Percentiles rank a stretch among this genome's conserved stretches.
phyloP scores from a whole-genome alignment of 768 basidiomycete species.

The Hygrocybe coccinea region DNA sequence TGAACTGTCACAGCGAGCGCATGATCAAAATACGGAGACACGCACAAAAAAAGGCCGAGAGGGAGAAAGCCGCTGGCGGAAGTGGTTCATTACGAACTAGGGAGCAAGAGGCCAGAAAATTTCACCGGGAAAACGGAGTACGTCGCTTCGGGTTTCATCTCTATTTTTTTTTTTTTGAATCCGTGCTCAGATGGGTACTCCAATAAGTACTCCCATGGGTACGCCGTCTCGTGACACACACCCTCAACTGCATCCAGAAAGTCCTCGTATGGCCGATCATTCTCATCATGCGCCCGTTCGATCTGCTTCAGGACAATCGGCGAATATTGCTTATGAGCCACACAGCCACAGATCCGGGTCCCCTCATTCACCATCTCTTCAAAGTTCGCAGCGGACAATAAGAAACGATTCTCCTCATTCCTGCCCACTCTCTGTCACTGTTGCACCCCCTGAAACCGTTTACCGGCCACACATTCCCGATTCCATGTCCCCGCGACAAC shows the following conservation, averaged over 20 bases:
- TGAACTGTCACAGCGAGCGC: conserved; percentile 96
- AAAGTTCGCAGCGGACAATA: conserved; percentile 5
- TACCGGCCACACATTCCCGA: background rate
- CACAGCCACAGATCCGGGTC: conserved; percentile 7
- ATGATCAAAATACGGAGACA: conserved; percentile 90
- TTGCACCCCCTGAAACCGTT: conserved; percentile 32
- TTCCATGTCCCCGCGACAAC: background rate
- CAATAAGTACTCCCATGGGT: background rate
- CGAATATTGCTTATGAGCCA: background rate
- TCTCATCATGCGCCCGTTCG: background rate
- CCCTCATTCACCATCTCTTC: conserved; percentile 25
- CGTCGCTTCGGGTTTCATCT: conserved; percentile 20
- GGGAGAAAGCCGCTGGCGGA: conserved; percentile 42
- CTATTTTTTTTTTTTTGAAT: background rate
- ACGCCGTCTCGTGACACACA: background rate
- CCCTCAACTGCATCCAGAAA: background rate
- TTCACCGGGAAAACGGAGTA: conserved; percentile 41
- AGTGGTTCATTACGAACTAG: conserved; percentile 38
- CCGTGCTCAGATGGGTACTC: background rate
- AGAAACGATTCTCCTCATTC: background rate
- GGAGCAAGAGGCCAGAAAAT: conserved; percentile 36
- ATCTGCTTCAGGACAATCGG: background rate
- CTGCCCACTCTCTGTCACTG: conserved; percentile 31
- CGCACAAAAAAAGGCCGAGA: conserved; percentile 80
- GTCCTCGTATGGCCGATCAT: background rate